A percentile compares a stretch with the other conserved stretches of the same genome.
Evolutionary conservation across 1,284 basidiomycete genomes (phyloP).

Genomic region (Apiotrichum laibachii): DNA sequence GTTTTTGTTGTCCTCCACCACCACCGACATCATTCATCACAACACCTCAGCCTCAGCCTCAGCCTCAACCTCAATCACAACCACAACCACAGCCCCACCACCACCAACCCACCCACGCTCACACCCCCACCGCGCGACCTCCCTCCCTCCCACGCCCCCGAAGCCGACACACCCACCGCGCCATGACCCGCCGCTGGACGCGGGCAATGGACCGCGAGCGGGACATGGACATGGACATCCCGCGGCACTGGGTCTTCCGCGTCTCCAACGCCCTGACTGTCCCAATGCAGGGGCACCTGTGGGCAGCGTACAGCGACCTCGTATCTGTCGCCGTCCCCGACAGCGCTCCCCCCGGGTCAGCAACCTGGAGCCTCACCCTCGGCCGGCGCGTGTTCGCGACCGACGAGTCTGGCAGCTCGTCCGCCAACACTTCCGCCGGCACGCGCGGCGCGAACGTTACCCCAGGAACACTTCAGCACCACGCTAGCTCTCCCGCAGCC

Average conservation of each 20-base stretch:
- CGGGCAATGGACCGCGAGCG: too few relatives aligned
- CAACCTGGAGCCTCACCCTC: conserved; percentile 1
- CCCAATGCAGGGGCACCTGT: conserved; percentile 7
- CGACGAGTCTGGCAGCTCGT: background rate
- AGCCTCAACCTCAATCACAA: background rate
- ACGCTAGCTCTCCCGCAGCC: background rate
- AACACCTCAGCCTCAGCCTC: too few relatives aligned
- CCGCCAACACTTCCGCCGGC: background rate
- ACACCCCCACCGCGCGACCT: background rate
- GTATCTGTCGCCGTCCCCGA: background rate
- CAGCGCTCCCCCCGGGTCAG: background rate
- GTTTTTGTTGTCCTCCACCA: too few relatives aligned
- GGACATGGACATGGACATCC: background rate
- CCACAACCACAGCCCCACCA: too few relatives aligned
- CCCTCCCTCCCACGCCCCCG: background rate
- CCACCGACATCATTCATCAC: too few relatives aligned
- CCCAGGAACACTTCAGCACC: conserved; percentile 2
- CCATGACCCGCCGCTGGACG: background rate
- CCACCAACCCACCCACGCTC: too few relatives aligned
- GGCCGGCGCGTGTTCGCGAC: conserved; percentile 1
- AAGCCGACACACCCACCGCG: background rate
- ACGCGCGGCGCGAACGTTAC: background rate
- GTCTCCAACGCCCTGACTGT: background rate
- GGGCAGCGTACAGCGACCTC: conserved; percentile 5
- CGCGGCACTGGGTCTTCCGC: background rate